Base-by-base conservation (phyloP, 2,329 filamentous ascomycete species). In the Fusarium veterinarium region DNA sequence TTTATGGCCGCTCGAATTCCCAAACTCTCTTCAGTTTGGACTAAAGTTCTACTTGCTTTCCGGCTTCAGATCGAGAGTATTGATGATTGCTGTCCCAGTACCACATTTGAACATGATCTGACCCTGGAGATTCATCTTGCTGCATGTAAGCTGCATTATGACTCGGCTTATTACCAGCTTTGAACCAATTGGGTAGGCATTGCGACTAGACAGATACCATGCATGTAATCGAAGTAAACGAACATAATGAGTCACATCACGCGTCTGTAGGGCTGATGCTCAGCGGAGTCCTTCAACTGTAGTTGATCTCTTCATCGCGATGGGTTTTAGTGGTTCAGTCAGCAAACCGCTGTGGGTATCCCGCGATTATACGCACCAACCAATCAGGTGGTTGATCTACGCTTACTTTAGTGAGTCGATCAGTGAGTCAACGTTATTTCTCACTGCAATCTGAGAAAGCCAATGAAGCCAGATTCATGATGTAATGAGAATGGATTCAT, bases 281-380 rank as follows among this genome's bases (percentile, higher is more conserved):
- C 9, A 8, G 13, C 12, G 4, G 23, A 23, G 23, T 23, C 23
- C 19, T 31, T 28, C 13, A 16, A 46, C 6, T 19, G 8, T 5
- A 17, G 5, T 7, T 42, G n/a, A 23, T 19, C 44, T 9, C 17
- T 30, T 4, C 17, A 28, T 16, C 1, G 20, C 40, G 13, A n/a
- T 16, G 40, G 7, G n/a, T 30, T 5, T 28, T 5, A 30, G 44
- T 8, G 8, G 28, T 9, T 3, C 28, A 20, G 19, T n/a, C 20
- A 23, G 3, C 2, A n/a, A 51, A 30, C 30, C 11, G 14, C n/a
- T 35, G 31, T 51, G n/a, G n/a, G 5, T 16, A n/a, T 33, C 1
- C 1, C 8, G 3, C 0, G 0, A 13, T 4, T 20, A 17, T 53
- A 40, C 35, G 51, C 51, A 0, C 25, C 8, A 11, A 6, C 55